Evolutionary conservation across 805 yeast species (phyloP), one percentile per base, ranked within the genome.

Genomic region (Tetrapisispora iriomotensis): DNA sequence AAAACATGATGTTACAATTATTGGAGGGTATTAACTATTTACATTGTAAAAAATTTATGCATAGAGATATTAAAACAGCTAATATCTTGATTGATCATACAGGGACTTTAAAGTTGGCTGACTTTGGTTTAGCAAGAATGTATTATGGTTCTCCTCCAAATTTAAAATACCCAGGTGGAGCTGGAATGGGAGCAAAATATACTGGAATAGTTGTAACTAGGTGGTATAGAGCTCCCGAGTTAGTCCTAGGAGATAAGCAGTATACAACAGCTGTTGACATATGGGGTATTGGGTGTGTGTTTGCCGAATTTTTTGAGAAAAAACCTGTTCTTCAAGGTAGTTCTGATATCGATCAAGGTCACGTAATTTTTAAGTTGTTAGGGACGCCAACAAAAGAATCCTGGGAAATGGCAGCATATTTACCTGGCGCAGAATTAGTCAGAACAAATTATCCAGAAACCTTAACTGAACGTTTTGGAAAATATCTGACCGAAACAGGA

Each of bases 281-380:
- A 64, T 92, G 99, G 99, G 96, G 97, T 0, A 74, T 85, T 17
- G 97, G 97, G 1, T 92, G 98, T 63, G 90, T 92, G 0, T 79
- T 92, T 55, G 98, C 86, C 0, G 99, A 92, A 61, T 70, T 88
- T 54, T 90, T 82, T 62, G 77, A 75, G 24, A 73, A 76, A 45
- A 76, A 73, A 48, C 98, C 98, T 1, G 81, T 92, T 13, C 59
- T 92, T 35, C 87, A 79, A 30, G 99, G 98, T 0, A 66, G 72
- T 32, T 73, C 92, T 1, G 98, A 92, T 57, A 59, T 81, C 9
- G 94, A 90, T 57, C 99, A 92, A 64, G 84, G 92, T 0, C 79
- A 79, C 49, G 67, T 75, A 23, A 81, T 90, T 8, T 92, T 92
- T 58, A 74, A 75, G 51, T 65, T 92, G 23, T 66, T 88, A 37